Conservation (phyloP, 2,329 filamentous ascomycete genomes). For the Fusarium nisikadoi region DNA sequence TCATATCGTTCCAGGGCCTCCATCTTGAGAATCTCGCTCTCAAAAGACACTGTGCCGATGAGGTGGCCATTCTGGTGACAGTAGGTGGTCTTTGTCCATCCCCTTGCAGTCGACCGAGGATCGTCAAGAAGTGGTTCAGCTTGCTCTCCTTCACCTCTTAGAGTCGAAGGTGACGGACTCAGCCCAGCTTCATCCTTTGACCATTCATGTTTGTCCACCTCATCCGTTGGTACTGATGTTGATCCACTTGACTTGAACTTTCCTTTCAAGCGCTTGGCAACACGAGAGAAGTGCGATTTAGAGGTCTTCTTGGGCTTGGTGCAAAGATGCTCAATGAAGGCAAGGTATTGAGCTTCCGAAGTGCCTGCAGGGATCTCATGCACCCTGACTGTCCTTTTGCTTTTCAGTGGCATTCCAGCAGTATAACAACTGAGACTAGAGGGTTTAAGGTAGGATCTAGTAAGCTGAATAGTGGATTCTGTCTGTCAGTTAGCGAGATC, state of each 20-base stretch:
- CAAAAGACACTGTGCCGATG: accelerated
- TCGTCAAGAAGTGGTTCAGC: accelerated
- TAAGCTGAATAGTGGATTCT: not conserved
- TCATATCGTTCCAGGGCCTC: accelerated
- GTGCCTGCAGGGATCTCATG: not conserved
- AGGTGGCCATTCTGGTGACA: accelerated
- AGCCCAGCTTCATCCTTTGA: accelerated
- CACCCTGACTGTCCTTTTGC: not conserved
- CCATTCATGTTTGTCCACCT: accelerated
- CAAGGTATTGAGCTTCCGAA: not conserved
- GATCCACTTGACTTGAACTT: accelerated
- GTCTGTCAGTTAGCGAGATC: accelerated
- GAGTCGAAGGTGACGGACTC: accelerated
- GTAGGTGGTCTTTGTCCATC: accelerated
- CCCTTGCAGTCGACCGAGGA: accelerated
- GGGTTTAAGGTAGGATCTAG: not conserved
- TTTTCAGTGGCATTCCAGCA: not conserved
- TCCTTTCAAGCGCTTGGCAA: accelerated
- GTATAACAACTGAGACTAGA: accelerated
- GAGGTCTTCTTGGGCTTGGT: accelerated
- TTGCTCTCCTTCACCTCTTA: accelerated
- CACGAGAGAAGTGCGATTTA: accelerated
- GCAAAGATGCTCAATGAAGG: not conserved
- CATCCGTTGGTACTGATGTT: accelerated
- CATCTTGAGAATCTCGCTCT: accelerated